Base-by-base conservation (phyloP, 2,329 filamentous ascomycete genomes). In the Xylaria multiplex region DNA sequence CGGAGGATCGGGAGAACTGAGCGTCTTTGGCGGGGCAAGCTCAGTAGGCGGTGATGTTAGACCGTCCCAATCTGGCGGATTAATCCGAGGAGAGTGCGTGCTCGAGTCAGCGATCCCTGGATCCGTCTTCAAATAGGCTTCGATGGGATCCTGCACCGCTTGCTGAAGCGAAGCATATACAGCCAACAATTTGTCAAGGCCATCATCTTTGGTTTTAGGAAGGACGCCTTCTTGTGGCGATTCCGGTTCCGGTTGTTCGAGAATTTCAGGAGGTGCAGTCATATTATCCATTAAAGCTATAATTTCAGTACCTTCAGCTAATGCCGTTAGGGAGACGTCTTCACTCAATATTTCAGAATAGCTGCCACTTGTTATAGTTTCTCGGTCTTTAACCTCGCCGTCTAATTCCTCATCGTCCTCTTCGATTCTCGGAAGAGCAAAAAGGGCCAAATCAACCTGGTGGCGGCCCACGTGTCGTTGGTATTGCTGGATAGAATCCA, bases 61-160 rank as follows among this genome's bases (percentile, higher is more conserved):
- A 19, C 19, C 86, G 59, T 85, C 88, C 5, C 27, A 5, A 27
- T 3, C 27, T 27, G 27, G 27, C 27, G 5, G 27, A 27, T 27
- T 27, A 27, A 5, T 3, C 27, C 1, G 27, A 27, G 27, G 27
- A 27, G 27, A 5, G 19, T 19, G 19, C 19, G 19, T 19, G 19
- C 19, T 19, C 19, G 19, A 19, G 19, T 19, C 19, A 19, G 19
- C 19, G 19, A 19, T 19, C 19, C 19, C 19, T 19, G 19, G 19
- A 19, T 19, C 19, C 19, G 19, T 19, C 19, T 19, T 19, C 19
- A 19, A 19, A 19, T 1, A 19, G 19, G 19, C 19, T 19, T 19
- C 19, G 19, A 19, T 19, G 19, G 19, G 19, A 19, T 19, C 19
- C 19, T 19, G 19, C 19, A 19, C 19, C 1, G 19, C 19, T 19